A percentile compares a stretch with the other conserved stretches of the same genome.
Conservation (phyloP, 768 basidiomycete genomes). For the Podaxis pistillaris region DNA sequence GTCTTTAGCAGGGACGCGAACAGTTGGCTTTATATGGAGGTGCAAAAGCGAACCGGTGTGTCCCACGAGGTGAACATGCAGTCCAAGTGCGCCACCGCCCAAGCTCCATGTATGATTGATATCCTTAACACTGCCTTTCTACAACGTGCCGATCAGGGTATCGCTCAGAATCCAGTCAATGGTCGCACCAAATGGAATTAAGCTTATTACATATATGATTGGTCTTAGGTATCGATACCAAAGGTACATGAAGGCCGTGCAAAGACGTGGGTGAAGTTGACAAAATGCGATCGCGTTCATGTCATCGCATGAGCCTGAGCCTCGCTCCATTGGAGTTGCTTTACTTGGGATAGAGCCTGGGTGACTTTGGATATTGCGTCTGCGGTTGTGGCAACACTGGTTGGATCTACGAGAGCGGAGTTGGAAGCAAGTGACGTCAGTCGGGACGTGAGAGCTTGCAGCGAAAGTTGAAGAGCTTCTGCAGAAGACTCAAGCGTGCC, state of each 20-base stretch:
- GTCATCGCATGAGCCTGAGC: conserved; percentile 19
- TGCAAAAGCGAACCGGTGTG: not conserved
- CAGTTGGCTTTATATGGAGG: conserved; percentile 1
- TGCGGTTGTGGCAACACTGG: conserved; percentile 55
- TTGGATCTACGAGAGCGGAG: conserved; percentile 39
- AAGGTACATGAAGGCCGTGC: not conserved
- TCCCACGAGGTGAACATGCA: conserved; percentile 18
- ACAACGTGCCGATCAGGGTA: conserved; percentile 3
- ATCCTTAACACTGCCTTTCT: not conserved
- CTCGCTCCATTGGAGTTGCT: conserved; percentile 53
- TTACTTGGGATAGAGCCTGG: conserved; percentile 59
- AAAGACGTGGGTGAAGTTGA: not conserved
- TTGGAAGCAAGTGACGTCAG: conserved; percentile 43
- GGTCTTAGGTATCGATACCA: not conserved
- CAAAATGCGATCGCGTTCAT: not conserved
- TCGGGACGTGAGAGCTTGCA: conserved; percentile 51
- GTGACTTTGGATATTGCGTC: conserved; percentile 68
- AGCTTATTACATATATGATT: not conserved
- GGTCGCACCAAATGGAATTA: not conserved
- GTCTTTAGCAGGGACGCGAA: not conserved
- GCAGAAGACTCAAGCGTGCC: conserved; percentile 25
- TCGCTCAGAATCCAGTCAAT: not conserved
- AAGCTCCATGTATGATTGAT: conserved; percentile 9
- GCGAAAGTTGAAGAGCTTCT: conserved; percentile 49
- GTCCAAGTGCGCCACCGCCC: conserved; percentile 14